Percentiles rank a stretch among this genome's conserved stretches.
phyloP scores from a whole-genome alignment of 1,284 basidiomycete species.

The Polyporus tsugae region DNA sequence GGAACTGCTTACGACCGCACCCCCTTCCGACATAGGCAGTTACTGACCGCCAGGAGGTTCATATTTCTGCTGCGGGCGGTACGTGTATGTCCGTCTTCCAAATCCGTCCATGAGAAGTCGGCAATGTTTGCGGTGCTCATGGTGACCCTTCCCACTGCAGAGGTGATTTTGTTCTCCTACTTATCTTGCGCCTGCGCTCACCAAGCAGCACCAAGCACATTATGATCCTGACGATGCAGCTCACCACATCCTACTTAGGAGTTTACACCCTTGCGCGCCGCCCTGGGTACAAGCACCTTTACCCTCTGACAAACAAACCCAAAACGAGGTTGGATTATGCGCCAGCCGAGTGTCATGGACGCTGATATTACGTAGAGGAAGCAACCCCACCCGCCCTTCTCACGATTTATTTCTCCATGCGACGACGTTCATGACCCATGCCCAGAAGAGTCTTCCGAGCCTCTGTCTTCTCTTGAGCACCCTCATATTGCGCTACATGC shows the following conservation, averaged over 20 bases:
- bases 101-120: not conserved
- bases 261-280: too few species aligned
- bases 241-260: too few species aligned
- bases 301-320: not conserved
- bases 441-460: not conserved
- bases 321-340: not conserved
- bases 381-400: not conserved
- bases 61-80: not conserved
- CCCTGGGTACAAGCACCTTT: too few species aligned
- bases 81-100: not conserved
- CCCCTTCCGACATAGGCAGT: not conserved
- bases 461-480: not conserved
- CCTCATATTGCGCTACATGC: conserved; percentile 4
- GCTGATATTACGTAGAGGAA: conserved; percentile 6
- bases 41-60: not conserved
- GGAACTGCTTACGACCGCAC: not conserved
- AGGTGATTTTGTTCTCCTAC: not conserved
- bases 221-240: not conserved
- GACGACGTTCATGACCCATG: conserved; percentile 5
- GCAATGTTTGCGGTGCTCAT: not conserved
- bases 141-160: not conserved
- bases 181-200: not conserved
- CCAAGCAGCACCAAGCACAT: not conserved
- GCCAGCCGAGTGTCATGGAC: not conserved
- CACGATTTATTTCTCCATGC: conserved; percentile 6